Evolutionary conservation across 78 protist genomes (phyloP).

Genomic region (Isochrysis galbana): DNA sequence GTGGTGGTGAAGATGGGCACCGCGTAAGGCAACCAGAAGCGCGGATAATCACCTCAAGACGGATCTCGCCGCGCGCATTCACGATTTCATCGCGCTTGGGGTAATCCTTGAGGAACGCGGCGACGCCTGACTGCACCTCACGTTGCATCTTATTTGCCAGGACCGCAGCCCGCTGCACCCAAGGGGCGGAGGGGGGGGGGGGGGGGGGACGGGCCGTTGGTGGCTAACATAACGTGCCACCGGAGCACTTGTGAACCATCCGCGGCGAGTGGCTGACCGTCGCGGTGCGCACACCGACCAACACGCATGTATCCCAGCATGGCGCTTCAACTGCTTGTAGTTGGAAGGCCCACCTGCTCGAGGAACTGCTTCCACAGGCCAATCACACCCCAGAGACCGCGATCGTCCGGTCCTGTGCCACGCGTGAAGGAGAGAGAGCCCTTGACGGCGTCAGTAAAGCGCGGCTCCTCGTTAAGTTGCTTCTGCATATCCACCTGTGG

Average conservation of each 20-base stretch:
- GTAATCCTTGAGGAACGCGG: neutral
- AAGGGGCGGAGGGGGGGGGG: too few species aligned
- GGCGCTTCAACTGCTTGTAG: too few species aligned
- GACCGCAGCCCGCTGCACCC: neutral
- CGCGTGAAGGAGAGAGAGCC: neutral
- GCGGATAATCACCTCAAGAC: neutral
- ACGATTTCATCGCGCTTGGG: neutral
- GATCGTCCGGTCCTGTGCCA: neutral
- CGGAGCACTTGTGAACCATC: too few species aligned
- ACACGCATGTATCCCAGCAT: too few species aligned
- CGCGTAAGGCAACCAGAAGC: too few species aligned
- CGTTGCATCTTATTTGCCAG: neutral
- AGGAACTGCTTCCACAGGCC: slow-evolving; percentile 11
- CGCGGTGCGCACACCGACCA: too few species aligned
- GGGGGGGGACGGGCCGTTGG: too few species aligned
- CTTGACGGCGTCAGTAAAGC: neutral
- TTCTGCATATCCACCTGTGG: neutral
- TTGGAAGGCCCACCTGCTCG: too few species aligned
- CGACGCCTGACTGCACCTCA: neutral
- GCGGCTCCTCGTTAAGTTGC: neutral
- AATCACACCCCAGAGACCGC: neutral
- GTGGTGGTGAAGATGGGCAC: too few species aligned
- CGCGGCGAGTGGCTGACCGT: too few species aligned
- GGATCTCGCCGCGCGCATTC: neutral
- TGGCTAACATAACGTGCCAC: too few species aligned